Evolutionary conservation across 257 asterid species (phyloP).

Genomic region (Salvia splendens): DNA sequence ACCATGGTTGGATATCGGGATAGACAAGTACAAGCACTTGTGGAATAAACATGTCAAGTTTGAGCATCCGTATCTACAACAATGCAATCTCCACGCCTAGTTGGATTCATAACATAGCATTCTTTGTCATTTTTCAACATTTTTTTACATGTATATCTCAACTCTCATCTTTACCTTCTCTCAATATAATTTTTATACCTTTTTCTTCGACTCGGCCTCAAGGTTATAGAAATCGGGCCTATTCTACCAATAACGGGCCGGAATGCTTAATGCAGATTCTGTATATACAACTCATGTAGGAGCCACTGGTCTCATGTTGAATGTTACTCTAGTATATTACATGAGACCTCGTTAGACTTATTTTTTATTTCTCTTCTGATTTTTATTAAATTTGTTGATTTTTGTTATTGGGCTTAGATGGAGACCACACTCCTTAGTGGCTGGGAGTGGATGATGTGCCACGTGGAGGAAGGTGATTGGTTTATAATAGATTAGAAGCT

Average conservation of each 20-base stretch:
- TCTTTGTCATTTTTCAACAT: neutral
- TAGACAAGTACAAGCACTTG: slow-evolving; percentile 62
- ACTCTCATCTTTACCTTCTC: neutral
- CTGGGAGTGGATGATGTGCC: slow-evolving; percentile 36
- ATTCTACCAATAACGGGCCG: slow-evolving; percentile 44
- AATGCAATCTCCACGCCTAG: slow-evolving; percentile 76
- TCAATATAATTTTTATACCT: slow-evolving; percentile 3
- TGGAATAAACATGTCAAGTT: slow-evolving; percentile 72
- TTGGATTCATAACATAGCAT: slow-evolving; percentile 27
- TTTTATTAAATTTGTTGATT: neutral
- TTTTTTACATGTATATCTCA: neutral
- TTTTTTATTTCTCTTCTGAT: too few species aligned
- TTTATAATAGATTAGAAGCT: slow-evolving; percentile 43
- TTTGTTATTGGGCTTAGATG: slow-evolving; percentile 2
- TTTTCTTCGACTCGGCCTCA: slow-evolving; percentile 27
- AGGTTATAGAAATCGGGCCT: slow-evolving; percentile 35
- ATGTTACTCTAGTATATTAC: slow-evolving; percentile 15
- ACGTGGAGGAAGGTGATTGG: slow-evolving; percentile 62
- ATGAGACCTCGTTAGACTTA: slow-evolving; percentile 8
- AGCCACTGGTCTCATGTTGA: slow-evolving; percentile 25
- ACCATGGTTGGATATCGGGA: slow-evolving; percentile 90
- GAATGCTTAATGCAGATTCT: slow-evolving; percentile 27
- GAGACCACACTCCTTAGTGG: slow-evolving; percentile 27
- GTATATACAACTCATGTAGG: slow-evolving; percentile 42
- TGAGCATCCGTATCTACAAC: slow-evolving; percentile 74